These are phyloP conservation scores for Grigorovia transvaalensis DNA, from an alignment of 805 yeast genomes.

Conservation along the genomic window DNA sequence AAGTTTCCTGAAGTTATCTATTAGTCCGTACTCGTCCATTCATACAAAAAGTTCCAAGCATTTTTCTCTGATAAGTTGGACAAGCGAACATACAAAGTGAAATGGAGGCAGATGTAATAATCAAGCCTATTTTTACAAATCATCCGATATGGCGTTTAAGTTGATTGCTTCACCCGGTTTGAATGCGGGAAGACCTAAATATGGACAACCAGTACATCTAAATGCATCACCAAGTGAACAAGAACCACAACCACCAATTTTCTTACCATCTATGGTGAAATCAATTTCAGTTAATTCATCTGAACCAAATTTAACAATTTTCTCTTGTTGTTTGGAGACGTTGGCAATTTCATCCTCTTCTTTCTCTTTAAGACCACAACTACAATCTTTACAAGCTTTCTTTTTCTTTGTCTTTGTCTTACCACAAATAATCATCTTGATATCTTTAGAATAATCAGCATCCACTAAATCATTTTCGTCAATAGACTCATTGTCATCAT, in stretches of 20 bases:
- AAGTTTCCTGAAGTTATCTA: not conserved
- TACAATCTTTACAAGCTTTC: slow-evolving; percentile 96
- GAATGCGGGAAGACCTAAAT: slow-evolving; percentile 93
- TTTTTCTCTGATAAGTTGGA: not conserved
- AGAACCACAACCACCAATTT: slow-evolving; percentile 92
- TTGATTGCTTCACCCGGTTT: slow-evolving; percentile 91
- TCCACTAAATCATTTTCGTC: slow-evolving; percentile 48
- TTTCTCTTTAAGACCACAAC: slow-evolving; percentile 88
- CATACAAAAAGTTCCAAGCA: not conserved
- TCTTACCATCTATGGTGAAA: slow-evolving; percentile 89
- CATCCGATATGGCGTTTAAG: slow-evolving; percentile 67
- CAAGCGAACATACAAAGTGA: not conserved
- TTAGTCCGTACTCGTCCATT: not conserved
- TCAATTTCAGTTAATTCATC: slow-evolving; percentile 84
- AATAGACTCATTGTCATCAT: slow-evolving; percentile 36
- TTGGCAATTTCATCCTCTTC: slow-evolving; percentile 52
- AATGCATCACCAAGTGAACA: slow-evolving; percentile 97
- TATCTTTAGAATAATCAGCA: slow-evolving; percentile 17
- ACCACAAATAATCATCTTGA: slow-evolving; percentile 26
- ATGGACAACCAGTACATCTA: slow-evolving; percentile 97
- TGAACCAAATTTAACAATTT: slow-evolving; percentile 34
- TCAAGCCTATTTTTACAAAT: slow-evolving; percentile 34
- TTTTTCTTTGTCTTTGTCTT: slow-evolving; percentile 32
- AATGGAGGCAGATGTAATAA: not conserved
- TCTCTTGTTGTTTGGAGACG: slow-evolving; percentile 23